phyloP scores from a whole-genome alignment of 1,284 basidiomycete genomes.

The Leccinum proliferum region DNA sequence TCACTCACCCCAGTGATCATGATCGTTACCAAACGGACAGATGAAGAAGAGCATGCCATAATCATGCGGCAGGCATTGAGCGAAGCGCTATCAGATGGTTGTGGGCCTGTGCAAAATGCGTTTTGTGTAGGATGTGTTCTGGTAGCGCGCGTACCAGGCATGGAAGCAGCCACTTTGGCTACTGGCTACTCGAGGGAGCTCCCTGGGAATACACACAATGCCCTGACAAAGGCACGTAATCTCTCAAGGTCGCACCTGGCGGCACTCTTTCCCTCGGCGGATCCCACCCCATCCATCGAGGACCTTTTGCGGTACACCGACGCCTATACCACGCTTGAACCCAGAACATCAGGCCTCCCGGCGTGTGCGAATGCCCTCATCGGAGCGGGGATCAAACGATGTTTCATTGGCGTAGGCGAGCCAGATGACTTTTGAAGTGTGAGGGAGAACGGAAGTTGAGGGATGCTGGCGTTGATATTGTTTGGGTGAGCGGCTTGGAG shows the following conservation, averaged over 20 bases:
- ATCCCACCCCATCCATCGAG: slow-evolving; percentile 30
- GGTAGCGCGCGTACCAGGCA: slow-evolving; percentile 41
- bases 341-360: slow-evolving; percentile 81
- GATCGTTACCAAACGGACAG: slow-evolving; percentile 3
- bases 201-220: slow-evolving; percentile 95
- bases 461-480: slow-evolving; percentile 72
- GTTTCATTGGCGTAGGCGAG: slow-evolving; percentile 90
- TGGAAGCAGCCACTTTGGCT: slow-evolving; percentile 52
- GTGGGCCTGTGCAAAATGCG: slow-evolving; percentile 69
- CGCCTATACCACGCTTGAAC: slow-evolving; percentile 96
- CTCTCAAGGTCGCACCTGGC: slow-evolving; percentile 41
- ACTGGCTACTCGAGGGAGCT: slow-evolving; percentile 92
- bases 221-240: slow-evolving; percentile 67
- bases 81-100: slow-evolving; percentile 62
- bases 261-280: slow-evolving; percentile 37
- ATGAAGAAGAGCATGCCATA: slow-evolving; percentile 34
- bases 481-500: slow-evolving; percentile 70
- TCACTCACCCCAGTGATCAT: neutral
- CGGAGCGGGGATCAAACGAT: slow-evolving; percentile 62
- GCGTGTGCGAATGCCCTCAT: slow-evolving; percentile 89
- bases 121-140: slow-evolving; percentile 96
- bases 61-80: slow-evolving; percentile 65
- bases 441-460: slow-evolving; percentile 78
- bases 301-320: slow-evolving; percentile 55
- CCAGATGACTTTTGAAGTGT: slow-evolving; percentile 93